phyloP scores from a whole-genome alignment of 2,329 filamentous ascomycete genomes.

The Niveomyces coronatus region DNA sequence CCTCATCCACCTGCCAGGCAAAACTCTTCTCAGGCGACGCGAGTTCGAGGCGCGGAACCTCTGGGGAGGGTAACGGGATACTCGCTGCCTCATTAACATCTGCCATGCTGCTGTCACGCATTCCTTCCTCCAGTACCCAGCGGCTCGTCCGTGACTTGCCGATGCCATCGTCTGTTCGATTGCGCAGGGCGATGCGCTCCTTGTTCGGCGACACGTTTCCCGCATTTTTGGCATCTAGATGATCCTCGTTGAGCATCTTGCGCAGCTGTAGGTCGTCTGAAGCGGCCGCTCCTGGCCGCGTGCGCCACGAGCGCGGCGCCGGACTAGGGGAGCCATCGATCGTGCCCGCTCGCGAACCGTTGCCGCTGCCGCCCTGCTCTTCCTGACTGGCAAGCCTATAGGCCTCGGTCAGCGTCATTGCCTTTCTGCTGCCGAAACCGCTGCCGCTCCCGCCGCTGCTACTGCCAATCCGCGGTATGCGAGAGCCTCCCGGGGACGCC shows the following conservation, averaged over 20 bases:
- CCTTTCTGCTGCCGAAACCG: slow-evolving; percentile 14
- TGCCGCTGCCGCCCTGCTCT: slow-evolving; percentile 14
- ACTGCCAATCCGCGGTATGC: slow-evolving; percentile 22
- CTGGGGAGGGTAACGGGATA: slow-evolving; percentile 24
- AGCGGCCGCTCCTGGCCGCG: slow-evolving; percentile 15
- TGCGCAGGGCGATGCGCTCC: slow-evolving; percentile 7
- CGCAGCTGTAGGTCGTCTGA: slow-evolving; percentile 22
- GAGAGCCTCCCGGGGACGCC: slow-evolving; percentile 21
- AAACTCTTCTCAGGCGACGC: slow-evolving; percentile 41
- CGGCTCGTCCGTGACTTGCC: slow-evolving; percentile 13
- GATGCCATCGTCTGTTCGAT: slow-evolving; percentile 6
- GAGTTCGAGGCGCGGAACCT: slow-evolving; percentile 11
- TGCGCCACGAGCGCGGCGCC: slow-evolving; percentile 35
- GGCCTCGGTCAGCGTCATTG: slow-evolving; percentile 33
- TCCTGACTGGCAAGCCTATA: slow-evolving; percentile 25
- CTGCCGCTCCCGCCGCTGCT: slow-evolving; percentile 1
- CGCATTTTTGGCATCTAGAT: background rate
- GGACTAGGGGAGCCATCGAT: slow-evolving; percentile 41
- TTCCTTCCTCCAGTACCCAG: slow-evolving; percentile 9
- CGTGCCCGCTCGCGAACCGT: slow-evolving; percentile 13
- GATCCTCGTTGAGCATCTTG: slow-evolving; percentile 16
- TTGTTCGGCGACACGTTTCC: slow-evolving; percentile 2
- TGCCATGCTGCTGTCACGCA: slow-evolving; percentile 1
- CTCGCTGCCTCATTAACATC: slow-evolving; percentile 21
- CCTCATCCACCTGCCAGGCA: slow-evolving; percentile 45